phyloP scores from a whole-genome alignment of 495 filamentous ascomycete species.

The Penicillium cataractarum region DNA sequence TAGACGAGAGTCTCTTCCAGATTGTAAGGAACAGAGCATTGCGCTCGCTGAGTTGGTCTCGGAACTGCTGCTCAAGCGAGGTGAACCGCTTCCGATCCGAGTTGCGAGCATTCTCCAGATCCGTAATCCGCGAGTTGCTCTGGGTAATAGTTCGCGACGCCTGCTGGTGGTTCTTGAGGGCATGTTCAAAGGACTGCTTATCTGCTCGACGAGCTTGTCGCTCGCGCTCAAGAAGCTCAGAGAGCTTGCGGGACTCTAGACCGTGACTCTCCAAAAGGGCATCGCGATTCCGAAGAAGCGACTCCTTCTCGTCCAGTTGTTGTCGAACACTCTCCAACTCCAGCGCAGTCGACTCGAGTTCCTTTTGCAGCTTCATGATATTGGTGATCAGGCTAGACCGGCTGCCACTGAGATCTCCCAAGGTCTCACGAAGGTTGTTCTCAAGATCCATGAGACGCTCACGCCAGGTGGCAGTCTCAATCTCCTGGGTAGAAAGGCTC shows the following conservation, averaged over 20 bases:
- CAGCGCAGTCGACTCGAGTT: slow-evolving; percentile 78
- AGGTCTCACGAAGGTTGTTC: slow-evolving; percentile 78
- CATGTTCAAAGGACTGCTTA: slow-evolving; percentile 82
- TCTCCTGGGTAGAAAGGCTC: slow-evolving; percentile 77
- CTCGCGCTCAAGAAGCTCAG: slow-evolving; percentile 90
- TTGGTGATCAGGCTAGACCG: slow-evolving; percentile 82
- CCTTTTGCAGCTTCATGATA: slow-evolving; percentile 83
- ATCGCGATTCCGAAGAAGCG: slow-evolving; percentile 87
- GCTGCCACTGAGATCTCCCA: slow-evolving; percentile 86
- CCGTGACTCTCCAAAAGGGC: slow-evolving; percentile 85
- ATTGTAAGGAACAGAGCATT: slow-evolving; percentile 83
- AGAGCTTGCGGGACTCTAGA: slow-evolving; percentile 81
- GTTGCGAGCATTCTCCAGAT: slow-evolving; percentile 75
- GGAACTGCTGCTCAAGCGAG: slow-evolving; percentile 73
- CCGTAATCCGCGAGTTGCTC: slow-evolving; percentile 79
- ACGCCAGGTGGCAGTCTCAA: slow-evolving; percentile 86
- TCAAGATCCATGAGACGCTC: slow-evolving; percentile 88
- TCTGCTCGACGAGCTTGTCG: slow-evolving; percentile 80
- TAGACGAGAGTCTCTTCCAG: slow-evolving; percentile 82
- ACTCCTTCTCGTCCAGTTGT: slow-evolving; percentile 82
- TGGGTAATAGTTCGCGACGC: slow-evolving; percentile 79
- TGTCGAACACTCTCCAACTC: slow-evolving; percentile 79
- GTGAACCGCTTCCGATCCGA: slow-evolving; percentile 75
- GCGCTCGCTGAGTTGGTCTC: slow-evolving; percentile 85
- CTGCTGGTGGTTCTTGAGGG: slow-evolving; percentile 83